These are phyloP conservation scores for Polyporus tsugae DNA, from an alignment of 1,284 basidiomycete genomes.

Conservation along the genomic window DNA sequence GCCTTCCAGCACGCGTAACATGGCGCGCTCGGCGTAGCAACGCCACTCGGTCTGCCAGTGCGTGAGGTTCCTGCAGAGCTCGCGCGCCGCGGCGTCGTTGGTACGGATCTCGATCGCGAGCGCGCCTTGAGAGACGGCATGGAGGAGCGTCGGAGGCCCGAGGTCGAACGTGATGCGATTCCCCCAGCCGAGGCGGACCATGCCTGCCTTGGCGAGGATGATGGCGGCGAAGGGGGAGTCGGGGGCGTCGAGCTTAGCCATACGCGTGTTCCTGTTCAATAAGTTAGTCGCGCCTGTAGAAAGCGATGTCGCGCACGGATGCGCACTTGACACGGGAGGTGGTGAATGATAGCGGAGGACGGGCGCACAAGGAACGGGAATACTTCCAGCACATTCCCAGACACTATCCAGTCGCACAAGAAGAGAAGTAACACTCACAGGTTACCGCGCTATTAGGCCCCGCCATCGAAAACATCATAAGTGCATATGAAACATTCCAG, in stretches of 20 bases:
- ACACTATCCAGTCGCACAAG: background rate
- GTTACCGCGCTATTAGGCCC: constrained; percentile 1
- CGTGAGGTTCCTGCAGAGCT: constrained; percentile 73
- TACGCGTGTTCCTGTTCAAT: constrained; percentile 78
- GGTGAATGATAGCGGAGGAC: background rate
- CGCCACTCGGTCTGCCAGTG: constrained; percentile 82
- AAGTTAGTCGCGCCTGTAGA: background rate
- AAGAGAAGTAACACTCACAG: background rate
- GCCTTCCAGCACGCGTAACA: constrained; percentile 90
- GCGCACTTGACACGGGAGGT: background rate
- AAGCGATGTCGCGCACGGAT: background rate
- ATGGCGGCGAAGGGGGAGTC: constrained; percentile 89
- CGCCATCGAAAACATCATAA: background rate
- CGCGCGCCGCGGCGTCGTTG: constrained; percentile 68
- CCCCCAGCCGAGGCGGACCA: constrained; percentile 72
- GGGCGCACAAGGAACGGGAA: too few species aligned
- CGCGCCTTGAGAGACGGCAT: constrained; percentile 96
- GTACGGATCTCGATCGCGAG: constrained; percentile 89
- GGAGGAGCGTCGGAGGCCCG: constrained; percentile 77
- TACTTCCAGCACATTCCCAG: background rate
- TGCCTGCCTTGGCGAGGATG: constrained; percentile 90
- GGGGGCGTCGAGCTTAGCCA: constrained; percentile 91
- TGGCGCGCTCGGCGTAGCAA: constrained; percentile 87
- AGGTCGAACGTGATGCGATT: constrained; percentile 85
- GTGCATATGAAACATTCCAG: background rate